A percentile compares a stretch with the other conserved stretches of the same genome.
Evolutionary conservation across 192 early-diverging fungal genomes (phyloP).

Genomic region (Entrophospora sp.): DNA sequence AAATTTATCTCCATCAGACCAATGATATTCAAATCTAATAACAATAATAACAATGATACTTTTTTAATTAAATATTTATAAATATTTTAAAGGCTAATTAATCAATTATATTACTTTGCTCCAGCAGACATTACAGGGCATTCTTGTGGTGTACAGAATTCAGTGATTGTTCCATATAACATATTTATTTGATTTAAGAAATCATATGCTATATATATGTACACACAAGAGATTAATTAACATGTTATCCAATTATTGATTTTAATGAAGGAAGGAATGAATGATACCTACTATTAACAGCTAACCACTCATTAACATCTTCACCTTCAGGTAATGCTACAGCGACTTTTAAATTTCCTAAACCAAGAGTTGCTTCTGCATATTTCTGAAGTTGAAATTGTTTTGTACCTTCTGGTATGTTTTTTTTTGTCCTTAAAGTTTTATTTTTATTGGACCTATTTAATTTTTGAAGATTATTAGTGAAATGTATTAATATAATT

Average conservation of each 20-base stretch:
- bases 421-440: slow-evolving; percentile 49
- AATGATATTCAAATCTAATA: slow-evolving; percentile 70
- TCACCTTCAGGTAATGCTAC: slow-evolving; percentile 84
- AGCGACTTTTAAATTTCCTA: slow-evolving; percentile 67
- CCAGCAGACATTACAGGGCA: slow-evolving; percentile 93
- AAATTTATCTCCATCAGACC: slow-evolving; percentile 75
- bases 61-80: no score
- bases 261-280: no score
- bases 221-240: no score
- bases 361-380: slow-evolving; percentile 61
- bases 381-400: slow-evolving; percentile 58
- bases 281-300: slow-evolving; percentile 66
- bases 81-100: slow-evolving; percentile 10
- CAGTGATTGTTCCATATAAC: slow-evolving; percentile 77
- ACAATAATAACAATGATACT: no score
- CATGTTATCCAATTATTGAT: no score
- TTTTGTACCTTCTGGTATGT: slow-evolving; percentile 44
- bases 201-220: slow-evolving; percentile 65
- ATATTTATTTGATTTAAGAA: slow-evolving; percentile 97
- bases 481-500: no score
- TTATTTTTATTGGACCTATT: slow-evolving; percentile 35
- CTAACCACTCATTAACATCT: slow-evolving; percentile 86
- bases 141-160: slow-evolving; percentile 79
- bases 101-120: slow-evolving; percentile 31
- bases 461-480: no score